Evolutionary conservation across 495 filamentous ascomycete species (phyloP).

Genomic region (Aspergillus egyptiacus): DNA sequence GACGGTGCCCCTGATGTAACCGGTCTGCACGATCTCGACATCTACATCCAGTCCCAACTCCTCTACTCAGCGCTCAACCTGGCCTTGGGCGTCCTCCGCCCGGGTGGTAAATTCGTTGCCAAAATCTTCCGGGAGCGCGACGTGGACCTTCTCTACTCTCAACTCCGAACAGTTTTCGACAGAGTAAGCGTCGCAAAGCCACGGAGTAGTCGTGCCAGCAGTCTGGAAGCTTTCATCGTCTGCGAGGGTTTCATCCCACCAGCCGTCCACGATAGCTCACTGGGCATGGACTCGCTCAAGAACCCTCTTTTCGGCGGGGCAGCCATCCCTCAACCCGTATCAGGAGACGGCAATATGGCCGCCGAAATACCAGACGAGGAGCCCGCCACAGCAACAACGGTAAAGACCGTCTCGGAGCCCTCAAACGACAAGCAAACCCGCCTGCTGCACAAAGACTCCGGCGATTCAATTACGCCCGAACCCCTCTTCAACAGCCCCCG

Average conservation of each 20-base stretch:
- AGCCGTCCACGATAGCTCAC: conserved; percentile 25
- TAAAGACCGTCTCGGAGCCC: not conserved
- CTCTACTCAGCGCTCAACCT: conserved; percentile 91
- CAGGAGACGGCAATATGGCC: conserved; percentile 57
- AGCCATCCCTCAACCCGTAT: conserved; percentile 24
- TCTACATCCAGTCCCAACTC: conserved; percentile 93
- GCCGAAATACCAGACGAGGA: conserved; percentile 52
- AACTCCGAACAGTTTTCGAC: conserved; percentile 84
- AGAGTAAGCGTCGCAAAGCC: conserved; percentile 88
- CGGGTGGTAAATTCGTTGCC: conserved; percentile 92
- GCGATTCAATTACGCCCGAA: conserved; percentile 16
- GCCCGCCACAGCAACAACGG: conserved; percentile 26
- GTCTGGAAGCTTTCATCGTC: conserved; percentile 92
- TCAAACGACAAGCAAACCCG: conserved; percentile 9
- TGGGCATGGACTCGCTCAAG: conserved; percentile 38
- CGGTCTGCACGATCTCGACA: conserved; percentile 92
- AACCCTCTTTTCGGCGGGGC: conserved; percentile 43
- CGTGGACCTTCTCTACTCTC: conserved; percentile 85
- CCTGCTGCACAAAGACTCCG: conserved; percentile 26
- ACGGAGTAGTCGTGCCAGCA: conserved; percentile 84
- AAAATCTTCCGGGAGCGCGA: conserved; percentile 96
- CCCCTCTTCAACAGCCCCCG: conserved; percentile 22
- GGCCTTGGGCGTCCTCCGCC: conserved; percentile 80
- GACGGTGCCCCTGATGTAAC: conserved; percentile 97
- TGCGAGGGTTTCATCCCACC: conserved; percentile 76